phyloP scores from a whole-genome alignment of 2,329 filamentous ascomycete species.

The Pseudopithomyces maydicus region DNA sequence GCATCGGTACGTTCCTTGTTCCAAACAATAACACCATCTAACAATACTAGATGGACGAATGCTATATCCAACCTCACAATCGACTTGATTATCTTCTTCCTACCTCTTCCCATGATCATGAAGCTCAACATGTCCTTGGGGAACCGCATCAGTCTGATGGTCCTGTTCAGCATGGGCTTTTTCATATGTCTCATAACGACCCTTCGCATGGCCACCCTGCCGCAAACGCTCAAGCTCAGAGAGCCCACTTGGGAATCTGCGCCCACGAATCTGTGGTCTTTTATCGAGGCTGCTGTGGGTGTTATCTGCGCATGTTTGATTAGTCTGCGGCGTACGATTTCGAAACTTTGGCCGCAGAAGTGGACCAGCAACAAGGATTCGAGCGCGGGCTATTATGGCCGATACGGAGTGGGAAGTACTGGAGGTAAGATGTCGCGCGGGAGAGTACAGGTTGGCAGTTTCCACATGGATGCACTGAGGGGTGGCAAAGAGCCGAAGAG shows the following conservation, averaged over 20 bases:
- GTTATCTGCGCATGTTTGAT: conserved; percentile 35
- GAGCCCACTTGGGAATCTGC: conserved; percentile 30
- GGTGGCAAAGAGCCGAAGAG: background rate
- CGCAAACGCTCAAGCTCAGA: conserved; percentile 19
- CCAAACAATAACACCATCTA: background rate
- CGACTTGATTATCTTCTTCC: conserved; percentile 25
- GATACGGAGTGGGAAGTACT: background rate
- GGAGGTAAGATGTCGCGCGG: background rate
- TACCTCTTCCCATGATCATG: conserved; percentile 27
- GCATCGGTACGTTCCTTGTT: conserved; percentile 21
- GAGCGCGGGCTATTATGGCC: background rate
- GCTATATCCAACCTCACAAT: conserved; percentile 24
- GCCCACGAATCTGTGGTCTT: conserved; percentile 34
- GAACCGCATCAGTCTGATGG: conserved; percentile 20
- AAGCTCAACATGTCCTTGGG: conserved; percentile 27
- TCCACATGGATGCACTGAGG: conserved; percentile 2
- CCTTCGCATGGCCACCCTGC: conserved; percentile 32
- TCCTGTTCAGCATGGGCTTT: conserved; percentile 33
- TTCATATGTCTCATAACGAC: conserved; percentile 32
- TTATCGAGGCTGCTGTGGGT: conserved; percentile 31
- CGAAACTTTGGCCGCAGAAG: conserved; percentile 18
- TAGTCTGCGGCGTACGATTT: conserved; percentile 24
- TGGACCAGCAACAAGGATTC: conserved; percentile 12
- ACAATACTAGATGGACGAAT: conserved; percentile 21
- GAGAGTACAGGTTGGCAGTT: background rate